Base-by-base conservation (phyloP, 2,329 filamentous ascomycete genomes). In the Xylaria sp. region DNA sequence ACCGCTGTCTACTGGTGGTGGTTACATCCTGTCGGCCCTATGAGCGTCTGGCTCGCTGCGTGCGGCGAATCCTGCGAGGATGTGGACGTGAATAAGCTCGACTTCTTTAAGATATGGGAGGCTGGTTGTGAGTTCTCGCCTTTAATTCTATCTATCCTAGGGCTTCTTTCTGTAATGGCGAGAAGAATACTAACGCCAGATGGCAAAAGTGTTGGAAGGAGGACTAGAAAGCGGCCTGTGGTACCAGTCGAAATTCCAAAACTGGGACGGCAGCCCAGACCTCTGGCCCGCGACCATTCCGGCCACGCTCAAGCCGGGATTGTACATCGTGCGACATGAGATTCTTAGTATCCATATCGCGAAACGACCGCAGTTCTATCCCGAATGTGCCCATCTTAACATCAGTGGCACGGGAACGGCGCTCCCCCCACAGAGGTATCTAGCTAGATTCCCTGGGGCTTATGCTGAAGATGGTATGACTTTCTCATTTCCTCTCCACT, bases 241-340 rank as follows among this genome's bases (percentile, higher is more conserved):
- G 81, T 81, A 79, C 59, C 80, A 81, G 68, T 80, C 79, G 63
- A 54, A 72, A 44, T 82, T 81, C 65, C 80, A 82, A 66, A 75
- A 76, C 36, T 81, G 80, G 80, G 80, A 81, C 46, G 78, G 79
- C 1, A 72, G 72, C 1, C 80, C 80, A 0, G 79, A 77, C 42
- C 68, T 80, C 49, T 87, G 83, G 82, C 82, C 82, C 0, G 80
- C 80, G 44, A 83, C 79, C 0, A 82, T 87, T 13, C 85, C 85
- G 0, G 72, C 77, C 3, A 79, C 77, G 1, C 76, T 87, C 23
- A 80, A 79, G 57, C 75, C 82, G 0, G 85, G 85, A 4, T 77
- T 84, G 46, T 87, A 87, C 71, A 75, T 87, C 57, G 81, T 87
- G 58, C 77, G 85, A 46, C 85, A 87, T 73, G 85, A 88, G 77